Percentiles rank a stretch among this genome's conserved stretches.
phyloP scores from a whole-genome alignment of 208 protist genomes.

The Trypanosoma theileri region DNA sequence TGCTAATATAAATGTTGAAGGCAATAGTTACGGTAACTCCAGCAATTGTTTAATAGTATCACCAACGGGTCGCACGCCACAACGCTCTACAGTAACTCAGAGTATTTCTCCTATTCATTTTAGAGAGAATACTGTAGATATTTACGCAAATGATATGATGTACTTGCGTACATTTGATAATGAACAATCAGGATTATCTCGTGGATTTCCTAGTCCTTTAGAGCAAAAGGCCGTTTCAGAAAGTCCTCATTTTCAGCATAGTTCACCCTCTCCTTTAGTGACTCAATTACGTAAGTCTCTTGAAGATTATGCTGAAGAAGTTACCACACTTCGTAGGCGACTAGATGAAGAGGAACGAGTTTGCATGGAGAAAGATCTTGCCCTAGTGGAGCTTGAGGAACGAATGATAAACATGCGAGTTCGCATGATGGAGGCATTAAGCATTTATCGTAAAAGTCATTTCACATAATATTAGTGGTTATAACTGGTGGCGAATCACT shows the following conservation, averaged over 20 bases:
- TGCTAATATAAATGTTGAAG: not conserved
- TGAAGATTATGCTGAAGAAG: conserved; percentile 6
- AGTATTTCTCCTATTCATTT: not conserved
- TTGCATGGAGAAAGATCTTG: conserved; percentile 19
- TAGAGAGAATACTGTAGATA: not conserved
- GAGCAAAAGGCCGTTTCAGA: not conserved
- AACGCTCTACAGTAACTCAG: not conserved
- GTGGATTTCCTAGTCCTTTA: not conserved
- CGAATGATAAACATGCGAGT: conserved; percentile 19
- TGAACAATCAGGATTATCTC: not conserved
- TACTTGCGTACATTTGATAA: conserved; percentile 20
- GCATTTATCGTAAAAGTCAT: conserved; percentile 10
- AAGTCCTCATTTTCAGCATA: not conserved
- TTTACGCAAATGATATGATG: conserved; percentile 16
- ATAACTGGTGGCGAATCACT: not conserved
- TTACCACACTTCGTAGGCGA: not conserved
- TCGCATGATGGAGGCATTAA: conserved; percentile 24
- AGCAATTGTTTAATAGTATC: not conserved
- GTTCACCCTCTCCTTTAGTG: not conserved
- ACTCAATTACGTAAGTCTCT: conserved; percentile 11
- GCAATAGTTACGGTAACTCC: not conserved
- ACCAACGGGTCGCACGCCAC: not conserved
- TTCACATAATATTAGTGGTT: not conserved
- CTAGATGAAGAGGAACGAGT: conserved; percentile 23
- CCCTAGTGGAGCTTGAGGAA: conserved; percentile 20